Conservation (phyloP, 495 filamentous ascomycete species). For the Annulohypoxylon maeteangense region DNA sequence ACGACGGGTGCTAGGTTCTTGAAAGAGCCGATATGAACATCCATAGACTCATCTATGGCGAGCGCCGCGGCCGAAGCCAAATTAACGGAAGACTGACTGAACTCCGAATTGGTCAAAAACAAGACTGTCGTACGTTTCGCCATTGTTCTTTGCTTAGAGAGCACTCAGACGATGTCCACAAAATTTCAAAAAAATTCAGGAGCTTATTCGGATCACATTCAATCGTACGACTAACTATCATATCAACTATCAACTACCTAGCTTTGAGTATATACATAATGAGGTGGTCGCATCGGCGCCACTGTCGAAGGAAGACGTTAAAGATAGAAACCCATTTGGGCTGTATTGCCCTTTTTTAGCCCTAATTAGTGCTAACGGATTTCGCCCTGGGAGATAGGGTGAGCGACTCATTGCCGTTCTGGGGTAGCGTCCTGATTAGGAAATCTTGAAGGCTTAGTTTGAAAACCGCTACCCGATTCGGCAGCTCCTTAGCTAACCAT, state of each 20-base stretch:
- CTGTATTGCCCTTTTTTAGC: background rate
- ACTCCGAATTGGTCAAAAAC: conserved; percentile 7
- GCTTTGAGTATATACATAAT: conserved; percentile 15
- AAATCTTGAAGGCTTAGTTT: conserved; percentile 2
- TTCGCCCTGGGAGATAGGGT: background rate
- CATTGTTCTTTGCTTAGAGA: background rate
- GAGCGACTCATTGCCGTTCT: conserved; percentile 5
- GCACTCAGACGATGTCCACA: conserved; percentile 9
- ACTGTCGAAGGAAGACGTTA: background rate
- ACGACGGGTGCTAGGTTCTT: background rate
- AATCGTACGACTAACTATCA: conserved; percentile 11
- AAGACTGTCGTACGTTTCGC: conserved; percentile 4
- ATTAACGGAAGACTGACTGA: conserved; percentile 3
- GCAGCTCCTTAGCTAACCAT: conserved; percentile 2
- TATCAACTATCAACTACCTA: conserved; percentile 7
- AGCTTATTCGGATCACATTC: conserved; percentile 2
- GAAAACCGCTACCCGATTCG: background rate
- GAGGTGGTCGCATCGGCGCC: background rate
- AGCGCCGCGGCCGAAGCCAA: conserved; percentile 1
- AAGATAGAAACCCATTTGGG: conserved; percentile 8
- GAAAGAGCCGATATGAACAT: conserved; percentile 7
- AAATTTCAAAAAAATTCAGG: background rate
- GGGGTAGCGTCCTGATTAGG: background rate
- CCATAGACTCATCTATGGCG: background rate
- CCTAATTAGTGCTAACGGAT: background rate